Evolutionary conservation across 441 rosid genomes (phyloP).

Genomic region (Erysimum pusillum): DNA sequence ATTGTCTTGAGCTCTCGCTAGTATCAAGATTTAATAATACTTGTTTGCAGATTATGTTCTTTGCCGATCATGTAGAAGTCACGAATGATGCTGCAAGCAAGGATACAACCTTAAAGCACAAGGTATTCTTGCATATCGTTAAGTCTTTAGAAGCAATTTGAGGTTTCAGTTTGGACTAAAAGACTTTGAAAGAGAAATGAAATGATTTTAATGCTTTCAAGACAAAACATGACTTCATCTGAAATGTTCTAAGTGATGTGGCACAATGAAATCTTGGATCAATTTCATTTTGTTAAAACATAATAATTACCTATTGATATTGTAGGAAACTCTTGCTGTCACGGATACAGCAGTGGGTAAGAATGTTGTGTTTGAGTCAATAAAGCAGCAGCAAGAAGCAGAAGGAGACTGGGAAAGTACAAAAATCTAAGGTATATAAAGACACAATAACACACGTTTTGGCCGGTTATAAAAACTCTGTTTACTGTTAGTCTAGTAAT

Average conservation of each 20-base stretch:
- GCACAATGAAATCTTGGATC: background rate
- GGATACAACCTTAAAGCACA: slow-evolving; percentile 43
- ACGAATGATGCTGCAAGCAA: slow-evolving; percentile 46
- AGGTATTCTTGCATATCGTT: slow-evolving; percentile 48
- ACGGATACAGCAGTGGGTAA: slow-evolving; percentile 47
- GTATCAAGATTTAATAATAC: slow-evolving; percentile 30
- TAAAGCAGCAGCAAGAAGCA: slow-evolving; percentile 49
- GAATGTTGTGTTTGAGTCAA: slow-evolving; percentile 55
- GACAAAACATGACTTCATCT: no score
- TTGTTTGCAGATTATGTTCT: slow-evolving; percentile 70
- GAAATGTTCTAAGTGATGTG: no score
- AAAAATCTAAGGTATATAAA: slow-evolving; percentile 67
- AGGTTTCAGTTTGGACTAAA: background rate
- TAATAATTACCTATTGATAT: slow-evolving; percentile 26
- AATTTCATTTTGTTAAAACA: slow-evolving; percentile 1
- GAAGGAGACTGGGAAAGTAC: slow-evolving; percentile 87
- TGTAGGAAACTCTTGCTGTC: slow-evolving; percentile 51
- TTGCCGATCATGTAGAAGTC: slow-evolving; percentile 59
- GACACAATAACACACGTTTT: slow-evolving; percentile 15
- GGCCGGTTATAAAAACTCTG: background rate
- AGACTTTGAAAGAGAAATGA: background rate
- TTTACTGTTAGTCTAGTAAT: slow-evolving; percentile 9
- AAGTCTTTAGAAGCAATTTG: background rate
- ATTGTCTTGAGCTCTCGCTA: slow-evolving; percentile 9
- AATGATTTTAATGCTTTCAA: slow-evolving; percentile 8